Base-by-base conservation (phyloP, 768 basidiomycete species). In the Leccinum olivaceopallidum region DNA sequence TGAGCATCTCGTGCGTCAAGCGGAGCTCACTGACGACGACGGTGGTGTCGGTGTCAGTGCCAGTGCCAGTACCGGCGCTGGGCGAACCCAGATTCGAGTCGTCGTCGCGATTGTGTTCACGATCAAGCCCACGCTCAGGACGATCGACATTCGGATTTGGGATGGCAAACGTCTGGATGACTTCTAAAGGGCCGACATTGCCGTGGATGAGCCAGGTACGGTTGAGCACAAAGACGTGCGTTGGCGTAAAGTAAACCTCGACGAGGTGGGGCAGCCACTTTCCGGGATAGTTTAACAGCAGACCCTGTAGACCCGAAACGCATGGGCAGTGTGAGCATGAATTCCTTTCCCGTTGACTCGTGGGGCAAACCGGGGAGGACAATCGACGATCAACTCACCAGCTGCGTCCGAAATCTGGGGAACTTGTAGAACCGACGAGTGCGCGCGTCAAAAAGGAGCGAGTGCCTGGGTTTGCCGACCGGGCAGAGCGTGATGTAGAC, bases 91-190 rank as follows among this genome's bases (percentile, higher is more conserved):
- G 22, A n/a, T 20, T 36, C 12, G 55, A n/a, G 22, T 6, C 5
- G 5, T 51, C 34, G 18, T 28, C 16, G 13, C 48, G 8, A 5
- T 55, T 57, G 50, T 20, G n/a, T 12, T 65, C 63, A 44, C 7
- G 37, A 37, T 37, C 14, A 16, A 16, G 37, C 37, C 37, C 37
- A 37, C n/a, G 42, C 4, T 44, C 9, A 4, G 39, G 9, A 44
- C 42, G n/a, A 44, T 44, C 42, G 42, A 10, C 5, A 10, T n/a
- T 5, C n/a, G 9, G 9, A 44, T 44, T 44, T 26, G 68, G 69
- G 26, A 69, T 9, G n/a, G 66, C 14, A 30, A 68, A 71, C 4
- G 42, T 61, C 48, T 71, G 68, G 28, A 71, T 42, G 50, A 69
- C 53, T 55, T 69, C 68, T 14, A 63, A 52, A 1, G 57, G 22